Base-by-base conservation (phyloP, 331 rosid species). In the Rhamnella rubrinervis region DNA sequence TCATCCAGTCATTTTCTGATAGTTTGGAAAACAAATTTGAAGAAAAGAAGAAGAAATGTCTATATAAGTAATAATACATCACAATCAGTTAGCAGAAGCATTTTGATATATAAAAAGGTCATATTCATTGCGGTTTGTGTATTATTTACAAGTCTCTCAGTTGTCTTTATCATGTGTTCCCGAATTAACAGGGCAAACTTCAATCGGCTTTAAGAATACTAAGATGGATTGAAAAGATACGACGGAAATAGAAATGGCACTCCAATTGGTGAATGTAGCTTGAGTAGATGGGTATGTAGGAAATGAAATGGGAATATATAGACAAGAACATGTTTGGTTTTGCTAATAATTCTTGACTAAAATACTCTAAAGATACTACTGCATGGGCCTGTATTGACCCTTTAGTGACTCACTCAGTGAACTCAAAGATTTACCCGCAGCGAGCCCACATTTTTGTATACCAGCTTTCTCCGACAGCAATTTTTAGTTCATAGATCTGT, bases 391-490 rank as follows among this genome's bases (percentile, higher is more conserved):
- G 61, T 63, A 13, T 76, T 65, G 66, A 73, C 71, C 79, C 61
- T 77, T 74, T 75, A 60, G 86, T 38, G 72, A 81, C 75, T 73
- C 39, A 25, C 71, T 53, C 72, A 55, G 21, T 63, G 83, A 76
- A 78, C 68, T 68, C 61, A 66, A 70, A 65, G 37, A 60, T 71
- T n/a, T 72, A 55, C 47, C 7, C 25, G 1, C 16, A 59, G 56
- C 37, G 61, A 74, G 59, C 58, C 65, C 65, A 58, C 65, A 67
- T 71, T 65, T 63, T 19, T 55, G 8, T 65, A 73, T 71, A 15
- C 66, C 62, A 57, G 26, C 67, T 84, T 88, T 76, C 75, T 78
- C 85, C 81, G 81, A 85, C 90, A 84, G 61, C 72, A 77, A 67
- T 74, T 81, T 62, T 61, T 37, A 51, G 65, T 73, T 68, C 72